Evolutionary conservation across 345 rosid genomes (phyloP).

Genomic region (Brassica rapa): DNA sequence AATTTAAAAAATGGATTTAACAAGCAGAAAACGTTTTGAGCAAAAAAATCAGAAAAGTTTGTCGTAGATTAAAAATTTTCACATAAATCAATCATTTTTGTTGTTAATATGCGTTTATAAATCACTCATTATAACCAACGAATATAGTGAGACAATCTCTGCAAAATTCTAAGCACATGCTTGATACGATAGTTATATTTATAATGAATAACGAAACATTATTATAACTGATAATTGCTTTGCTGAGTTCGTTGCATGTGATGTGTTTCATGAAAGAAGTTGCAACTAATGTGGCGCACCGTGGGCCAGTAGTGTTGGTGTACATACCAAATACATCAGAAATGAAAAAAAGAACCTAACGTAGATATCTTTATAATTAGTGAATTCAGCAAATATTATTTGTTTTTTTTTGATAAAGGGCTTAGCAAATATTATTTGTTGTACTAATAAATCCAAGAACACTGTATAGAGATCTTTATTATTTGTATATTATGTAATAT

Average conservation of each 20-base stretch:
- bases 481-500: neutral
- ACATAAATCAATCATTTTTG: neutral
- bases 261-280: conserved; percentile 25
- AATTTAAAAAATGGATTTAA: neutral
- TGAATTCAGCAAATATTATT: neutral
- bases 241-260: conserved; percentile 36
- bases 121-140: conserved; percentile 12
- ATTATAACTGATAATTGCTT: conserved; percentile 1
- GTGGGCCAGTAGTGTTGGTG: conserved; percentile 12
- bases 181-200: conserved; percentile 9
- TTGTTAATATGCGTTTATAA: neutral
- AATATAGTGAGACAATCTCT: conserved; percentile 16
- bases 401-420: neutral
- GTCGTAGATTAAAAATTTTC: neutral
- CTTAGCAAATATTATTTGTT: neutral
- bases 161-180: conserved; percentile 30
- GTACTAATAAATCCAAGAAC: neutral
- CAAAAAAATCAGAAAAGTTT: neutral
- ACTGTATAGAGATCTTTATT: neutral
- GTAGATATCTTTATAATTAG: neutral
- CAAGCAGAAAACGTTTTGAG: neutral
- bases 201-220: conserved; percentile 4
- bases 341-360: neutral
- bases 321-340: conserved; percentile 8
- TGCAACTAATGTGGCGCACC: conserved; percentile 30